Conservation (phyloP, 768 basidiomycete species). For the Cyclocybe aegerita region DNA sequence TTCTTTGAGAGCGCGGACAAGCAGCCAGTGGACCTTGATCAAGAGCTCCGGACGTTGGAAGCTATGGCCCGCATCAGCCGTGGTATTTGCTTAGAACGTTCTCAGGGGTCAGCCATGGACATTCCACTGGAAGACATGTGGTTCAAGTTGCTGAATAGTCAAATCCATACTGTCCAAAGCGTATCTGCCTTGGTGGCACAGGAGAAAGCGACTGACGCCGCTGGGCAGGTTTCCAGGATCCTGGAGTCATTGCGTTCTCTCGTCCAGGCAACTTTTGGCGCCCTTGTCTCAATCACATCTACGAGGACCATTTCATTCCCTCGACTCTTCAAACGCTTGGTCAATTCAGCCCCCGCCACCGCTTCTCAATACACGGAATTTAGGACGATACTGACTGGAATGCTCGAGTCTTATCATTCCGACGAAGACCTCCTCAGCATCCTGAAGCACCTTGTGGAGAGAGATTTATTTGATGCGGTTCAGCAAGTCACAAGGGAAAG, state of each 20-base stretch:
- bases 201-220: conserved; percentile 3
- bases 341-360: conserved; percentile 65
- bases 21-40: conserved; percentile 24
- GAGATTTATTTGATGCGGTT: conserved; percentile 79
- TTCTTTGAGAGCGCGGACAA: conserved; percentile 24
- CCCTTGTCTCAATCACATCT: conserved; percentile 82
- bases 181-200: conserved; percentile 25
- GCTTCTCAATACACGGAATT: conserved; percentile 87
- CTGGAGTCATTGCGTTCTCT: conserved; percentile 64
- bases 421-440: conserved; percentile 90
- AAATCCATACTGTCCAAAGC: conserved; percentile 77
- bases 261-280: conserved; percentile 81
- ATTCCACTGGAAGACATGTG: conserved; percentile 79
- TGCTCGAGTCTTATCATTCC: conserved; percentile 91
- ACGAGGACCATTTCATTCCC: conserved; percentile 86
- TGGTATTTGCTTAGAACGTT: conserved; percentile 69
- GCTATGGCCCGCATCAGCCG: conserved; percentile 62
- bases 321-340: conserved; percentile 86
- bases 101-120: conserved; percentile 40
- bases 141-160: conserved; percentile 81
- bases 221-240: conserved; percentile 21
- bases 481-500: conserved; percentile 59
- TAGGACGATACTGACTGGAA: conserved; percentile 86
- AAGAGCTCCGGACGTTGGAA: conserved; percentile 49
- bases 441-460: conserved; percentile 76